Base-by-base conservation (phyloP, 1,139 yeast genomes). In the Suhomyces bokatorum region DNA sequence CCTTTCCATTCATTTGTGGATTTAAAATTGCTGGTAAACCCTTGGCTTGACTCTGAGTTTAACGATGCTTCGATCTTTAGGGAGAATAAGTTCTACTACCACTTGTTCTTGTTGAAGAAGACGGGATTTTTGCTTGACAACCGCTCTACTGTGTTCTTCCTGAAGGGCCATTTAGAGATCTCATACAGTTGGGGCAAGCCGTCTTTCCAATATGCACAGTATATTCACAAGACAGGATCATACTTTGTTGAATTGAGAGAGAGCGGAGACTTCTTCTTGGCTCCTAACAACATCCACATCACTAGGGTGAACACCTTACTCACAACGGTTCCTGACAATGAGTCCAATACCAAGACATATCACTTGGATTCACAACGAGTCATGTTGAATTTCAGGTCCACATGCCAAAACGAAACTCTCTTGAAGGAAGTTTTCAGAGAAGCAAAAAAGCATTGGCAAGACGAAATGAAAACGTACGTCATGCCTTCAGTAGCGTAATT, bases 121-220 rank as follows among this genome's bases (percentile, higher is more conserved):
- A 72, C 84, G 32, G 96, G 88, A 4, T 95, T 91, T 60, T 72
- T 87, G 47, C 70, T 89, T 48, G 99, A 95, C 58, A 86, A 86
- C 57, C 70, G 96, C 48, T 88, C 95, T 0, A 83, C 96, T 2
- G 65, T 68, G 44, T 84, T 75, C 53, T 78, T 85, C 59, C 73
- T 70, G 62, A 69, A 68, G 42, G 79, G 73, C 33, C 70, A 76
- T 37, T 77, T 79, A 43, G 81, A 80, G 32, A 79, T 88, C 26
- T 64, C 75, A 13, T 91, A 90, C 62, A 87, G 96, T 32, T 93
- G 98, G 98, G 98, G 98, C 2, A 80, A 77, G 47, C 96, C 96
- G 1, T 72, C 74, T 20, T 91, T 87, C 67, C 81, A 84, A 53
- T 86, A 80, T 60, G 89, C 91, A 1, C 99, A 95, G 63, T 95